Evolutionary conservation across 2,329 filamentous ascomycete genomes (phyloP), one percentile per base, ranked within the genome.

Genomic region (Shiraia bambusicola): DNA sequence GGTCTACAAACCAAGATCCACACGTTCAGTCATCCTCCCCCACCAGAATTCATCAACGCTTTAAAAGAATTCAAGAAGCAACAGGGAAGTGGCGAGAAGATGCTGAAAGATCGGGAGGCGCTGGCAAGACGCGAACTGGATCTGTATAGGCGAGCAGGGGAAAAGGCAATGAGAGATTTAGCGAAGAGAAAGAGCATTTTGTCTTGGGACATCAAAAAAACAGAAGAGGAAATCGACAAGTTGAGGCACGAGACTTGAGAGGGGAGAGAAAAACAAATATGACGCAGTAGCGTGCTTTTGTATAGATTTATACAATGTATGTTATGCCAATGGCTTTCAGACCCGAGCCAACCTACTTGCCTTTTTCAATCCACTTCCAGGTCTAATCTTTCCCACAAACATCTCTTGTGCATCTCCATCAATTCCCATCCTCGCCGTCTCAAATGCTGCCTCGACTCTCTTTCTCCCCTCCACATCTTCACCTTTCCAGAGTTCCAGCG

Each of bases 1-100:
- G 63, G 65, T 9, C 50, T 71, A 33, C 74, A 76, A 41, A 52
- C 73, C 4, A 63, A 56, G 11, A 58, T 64, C 3, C 52, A 68
- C 33, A 54, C 58, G 2, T 47, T 52, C 6, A 50, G 42, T 0
- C 59, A 64, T 22, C 59, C 65, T 9, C 58, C 60, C 14, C 59
- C 63, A 0, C 32, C 56, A 0, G 50, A 62, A 11, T 59, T 69
- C 25, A 47, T 63, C 0, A 29, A 19, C 0, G 66, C 65, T 16
- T 31, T 75, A 24, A 60, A 61, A 19, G 52, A 50, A 15, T 71
- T 66, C 26, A 56, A 48, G 9, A 61, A 53, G 31, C 49, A 49
- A 9, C 44, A 72, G 34, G 60, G 63, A 2, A 47, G 34, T 3
- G 66, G 66, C 17, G 57, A 60, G 38, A 44, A 43, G 32, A 49